Evolutionary conservation across 495 filamentous ascomycete species (phyloP), one percentile per base, ranked within the genome.

Genomic region (Neurospora intermedia): DNA sequence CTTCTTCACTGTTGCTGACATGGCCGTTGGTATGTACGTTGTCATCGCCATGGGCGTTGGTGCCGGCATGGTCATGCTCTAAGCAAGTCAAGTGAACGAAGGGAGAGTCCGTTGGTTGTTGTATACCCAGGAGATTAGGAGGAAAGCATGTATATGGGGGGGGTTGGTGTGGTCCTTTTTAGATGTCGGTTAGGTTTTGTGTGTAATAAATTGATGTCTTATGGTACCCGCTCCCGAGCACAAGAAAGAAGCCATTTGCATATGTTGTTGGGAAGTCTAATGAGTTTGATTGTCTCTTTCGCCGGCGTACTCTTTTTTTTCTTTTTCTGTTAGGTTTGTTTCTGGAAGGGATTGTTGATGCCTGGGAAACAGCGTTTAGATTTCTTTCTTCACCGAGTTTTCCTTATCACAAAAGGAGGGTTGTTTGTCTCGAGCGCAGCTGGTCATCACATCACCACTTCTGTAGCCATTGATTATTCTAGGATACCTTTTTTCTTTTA

Each of bases 31-130:
- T 76, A 84, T 88, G 9, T 96, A 95, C 77, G 78, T 91, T 40
- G 76, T 91, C 46, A 87, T 87, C 42, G 93, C 93, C 38, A 82
- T 89, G 77, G 81, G 88, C 40, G 87, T 90, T 45, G 93, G 92
- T 77, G 87, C 85, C 71, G 89, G 87, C 70, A 94, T 97, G 92
- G 84, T 95, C 72, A 77, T 94, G 76, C 81, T 97, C 81, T 97
- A 91, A 87, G 54, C 54, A 6, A 66, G 54, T 31, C 31, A 5
- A 66, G 27, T 5, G 6, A 70, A 13, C 23, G 39, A 27, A 35
- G 20, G 70, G 45, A 40, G 27, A 69, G 27, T 72, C n/a, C n/a
- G 45, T 39, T 59, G 69, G 23, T 66, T 35, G 54, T 66, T 35
- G 54, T 66, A 66, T 66, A 66, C 15, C 54, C 54, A 18, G 3